Evolutionary conservation across 257 asterid species (phyloP).

Genomic region (Petunia secreta): DNA sequence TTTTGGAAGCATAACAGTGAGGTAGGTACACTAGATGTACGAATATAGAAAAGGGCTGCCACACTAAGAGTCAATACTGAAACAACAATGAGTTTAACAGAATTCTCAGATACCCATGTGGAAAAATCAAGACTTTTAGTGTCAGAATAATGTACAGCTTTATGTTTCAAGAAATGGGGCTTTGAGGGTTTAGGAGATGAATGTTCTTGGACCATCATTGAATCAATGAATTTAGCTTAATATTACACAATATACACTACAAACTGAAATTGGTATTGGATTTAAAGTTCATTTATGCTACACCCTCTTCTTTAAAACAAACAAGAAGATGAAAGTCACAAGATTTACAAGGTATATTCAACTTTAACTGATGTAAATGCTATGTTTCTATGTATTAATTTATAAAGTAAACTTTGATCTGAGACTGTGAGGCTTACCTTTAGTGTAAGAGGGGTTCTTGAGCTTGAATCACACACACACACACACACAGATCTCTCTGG

Average conservation of each 20-base stretch:
- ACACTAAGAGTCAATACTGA: slow-evolving; percentile 66
- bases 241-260: no score
- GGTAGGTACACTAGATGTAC: slow-evolving; percentile 66
- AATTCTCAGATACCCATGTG: slow-evolving; percentile 71
- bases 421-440: slow-evolving; percentile 20
- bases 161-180: slow-evolving; percentile 19
- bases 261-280: no score
- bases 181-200: slow-evolving; percentile 30
- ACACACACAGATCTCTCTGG: neutral
- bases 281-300: neutral
- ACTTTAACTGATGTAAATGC: neutral
- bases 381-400: neutral
- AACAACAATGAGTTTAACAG: slow-evolving; percentile 58
- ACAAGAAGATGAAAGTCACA: slow-evolving; percentile 2
- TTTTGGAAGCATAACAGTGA: slow-evolving; percentile 71
- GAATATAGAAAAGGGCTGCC: slow-evolving; percentile 74
- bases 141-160: slow-evolving; percentile 25
- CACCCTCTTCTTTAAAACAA: neutral
- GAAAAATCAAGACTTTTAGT: slow-evolving; percentile 69
- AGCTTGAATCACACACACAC: neutral
- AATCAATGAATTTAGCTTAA: no score
- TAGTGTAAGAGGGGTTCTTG: neutral
- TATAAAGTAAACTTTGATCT: neutral
- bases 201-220: slow-evolving; percentile 36
- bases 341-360: slow-evolving; percentile 11